phyloP scores from a whole-genome alignment of 2,329 filamentous ascomycete species.

The Colletotrichum sp. region DNA sequence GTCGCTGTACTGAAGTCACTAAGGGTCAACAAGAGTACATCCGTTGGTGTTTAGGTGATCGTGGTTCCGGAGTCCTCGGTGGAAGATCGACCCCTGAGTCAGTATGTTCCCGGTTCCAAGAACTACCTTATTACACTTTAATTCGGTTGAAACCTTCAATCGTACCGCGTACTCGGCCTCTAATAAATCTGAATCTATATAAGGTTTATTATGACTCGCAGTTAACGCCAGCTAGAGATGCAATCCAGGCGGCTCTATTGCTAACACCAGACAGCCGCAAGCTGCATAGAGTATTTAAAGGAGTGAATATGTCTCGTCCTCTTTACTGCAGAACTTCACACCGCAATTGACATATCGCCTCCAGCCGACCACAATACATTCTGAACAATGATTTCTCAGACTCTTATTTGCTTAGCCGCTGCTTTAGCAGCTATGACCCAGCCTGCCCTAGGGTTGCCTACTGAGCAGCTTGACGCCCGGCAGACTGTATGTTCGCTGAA shows the following conservation, averaged over 20 bases:
- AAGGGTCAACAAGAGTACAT: not conserved
- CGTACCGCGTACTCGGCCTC: not conserved
- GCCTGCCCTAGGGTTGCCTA: not conserved
- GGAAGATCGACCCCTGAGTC: not conserved
- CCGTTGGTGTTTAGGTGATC: not conserved
- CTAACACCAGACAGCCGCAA: not conserved
- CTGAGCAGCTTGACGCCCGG: not conserved
- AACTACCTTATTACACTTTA: not conserved
- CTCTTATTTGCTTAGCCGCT: not conserved
- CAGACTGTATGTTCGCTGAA: not conserved
- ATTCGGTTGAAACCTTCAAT: not conserved
- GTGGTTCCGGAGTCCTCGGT: not conserved
- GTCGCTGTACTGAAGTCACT: not conserved
- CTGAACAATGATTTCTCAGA: not conserved
- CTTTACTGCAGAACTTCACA: not conserved
- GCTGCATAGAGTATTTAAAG: not conserved
- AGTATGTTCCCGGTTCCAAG: not conserved
- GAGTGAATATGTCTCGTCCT: not conserved
- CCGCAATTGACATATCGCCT: not conserved
- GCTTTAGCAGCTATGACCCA: not conserved
- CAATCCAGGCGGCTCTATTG: not conserved
- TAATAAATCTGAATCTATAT: not conserved
- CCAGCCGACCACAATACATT: not conserved
- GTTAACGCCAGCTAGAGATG: not conserved
- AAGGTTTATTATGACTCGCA: not conserved